phyloP scores from a whole-genome alignment of 2,329 filamentous ascomycete species.

The Colletotrichum noveboracense region DNA sequence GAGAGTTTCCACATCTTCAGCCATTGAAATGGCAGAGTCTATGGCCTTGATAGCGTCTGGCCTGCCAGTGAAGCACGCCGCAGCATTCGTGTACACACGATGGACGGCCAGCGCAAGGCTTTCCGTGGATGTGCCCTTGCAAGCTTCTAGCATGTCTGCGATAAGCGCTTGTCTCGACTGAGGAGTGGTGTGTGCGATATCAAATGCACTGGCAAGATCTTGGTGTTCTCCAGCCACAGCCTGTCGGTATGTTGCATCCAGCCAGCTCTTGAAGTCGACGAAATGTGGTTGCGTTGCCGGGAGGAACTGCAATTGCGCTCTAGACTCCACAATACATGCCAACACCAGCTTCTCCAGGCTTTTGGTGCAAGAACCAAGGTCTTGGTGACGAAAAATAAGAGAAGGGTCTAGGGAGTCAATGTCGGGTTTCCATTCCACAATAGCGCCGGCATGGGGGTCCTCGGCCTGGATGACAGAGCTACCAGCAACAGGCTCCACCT shows the following conservation, averaged over 20 bases:
- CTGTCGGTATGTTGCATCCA: neutral
- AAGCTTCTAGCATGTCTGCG: neutral
- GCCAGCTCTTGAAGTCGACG: conserved; percentile 1
- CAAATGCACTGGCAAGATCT: neutral
- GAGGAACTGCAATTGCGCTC: conserved; percentile 4
- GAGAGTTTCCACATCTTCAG: neutral
- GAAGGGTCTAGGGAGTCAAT: neutral
- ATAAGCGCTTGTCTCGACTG: neutral
- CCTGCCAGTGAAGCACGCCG: neutral
- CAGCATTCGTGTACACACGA: neutral
- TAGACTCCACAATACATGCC: conserved; percentile 6
- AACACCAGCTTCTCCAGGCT: neutral
- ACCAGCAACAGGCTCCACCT: neutral
- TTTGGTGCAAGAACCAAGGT: neutral
- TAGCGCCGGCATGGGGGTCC: neutral
- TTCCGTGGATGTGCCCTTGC: neutral
- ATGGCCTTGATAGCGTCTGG: neutral
- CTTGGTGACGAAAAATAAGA: neutral
- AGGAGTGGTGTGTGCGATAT: neutral
- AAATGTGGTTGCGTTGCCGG: conserved; percentile 8
- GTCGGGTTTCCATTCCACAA: conserved; percentile 16
- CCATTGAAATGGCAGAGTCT: neutral
- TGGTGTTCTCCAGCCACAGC: neutral
- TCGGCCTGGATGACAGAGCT: neutral
- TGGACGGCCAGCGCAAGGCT: neutral